Base-by-base conservation (phyloP, 2,329 filamentous ascomycete species). In the Sporothrix curviconia region DNA sequence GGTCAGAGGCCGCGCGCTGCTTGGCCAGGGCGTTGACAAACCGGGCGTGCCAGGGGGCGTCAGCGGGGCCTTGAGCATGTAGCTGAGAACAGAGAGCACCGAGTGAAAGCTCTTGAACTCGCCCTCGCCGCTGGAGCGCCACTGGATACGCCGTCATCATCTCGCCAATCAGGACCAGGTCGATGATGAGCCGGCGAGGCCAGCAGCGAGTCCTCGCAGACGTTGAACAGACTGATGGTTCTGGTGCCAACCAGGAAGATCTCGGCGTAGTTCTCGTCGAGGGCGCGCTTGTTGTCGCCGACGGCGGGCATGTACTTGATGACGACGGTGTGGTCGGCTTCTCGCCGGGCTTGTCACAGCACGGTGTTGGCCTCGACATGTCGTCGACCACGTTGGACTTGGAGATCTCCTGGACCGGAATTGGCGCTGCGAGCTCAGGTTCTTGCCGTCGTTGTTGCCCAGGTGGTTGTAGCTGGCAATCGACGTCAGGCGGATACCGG, bases 301-400 rank as follows among this genome's bases (percentile, higher is more conserved):
- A 99, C 94, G 62, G 92, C 90, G 36, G 94, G 94, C 92, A 99
- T 96, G 80, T 99, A 99, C 84, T 99, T 99, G 85, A 99, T 99
- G 66, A 99, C 94, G 60, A 99, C 94, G 60, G 90, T 95, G 79
- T 99, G 94, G 72, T 99, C 92, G 2, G 94, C 94, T 74, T 97
- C 92, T 78, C 99, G 94, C 66, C 86, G 91, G 68, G 89, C 79
- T 74, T 87, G 84, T 80, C 99, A 99, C 57, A 99, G 81, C 51
- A 97, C 85, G 52, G 76, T 79, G 78, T 99, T 99, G 69, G 94
- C 92, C 68, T 90, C 92, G 60, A 99, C 94, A 99, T 99, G 78
- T 99, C 94, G 71, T 99, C 94, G 57, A 99, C 94, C 12, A 99
- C 94, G 71, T 96, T 99, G 68, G 90, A 95, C 82, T 99, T 99